Conservation (phyloP, 306 rosid genomes). For the Corylus americana region DNA sequence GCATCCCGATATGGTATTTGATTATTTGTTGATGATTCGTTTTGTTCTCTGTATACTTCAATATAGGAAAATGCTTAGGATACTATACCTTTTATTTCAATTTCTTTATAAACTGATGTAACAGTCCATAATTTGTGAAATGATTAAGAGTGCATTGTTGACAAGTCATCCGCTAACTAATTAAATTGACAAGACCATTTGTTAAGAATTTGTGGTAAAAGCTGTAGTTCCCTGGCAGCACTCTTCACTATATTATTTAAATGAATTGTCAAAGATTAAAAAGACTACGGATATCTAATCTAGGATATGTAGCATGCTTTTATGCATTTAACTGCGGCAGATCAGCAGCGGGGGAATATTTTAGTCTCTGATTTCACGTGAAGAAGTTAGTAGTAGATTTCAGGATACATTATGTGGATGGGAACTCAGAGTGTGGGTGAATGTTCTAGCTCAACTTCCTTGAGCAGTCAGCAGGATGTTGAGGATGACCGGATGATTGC, state of each 20-base stretch:
- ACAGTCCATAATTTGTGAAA: no score
- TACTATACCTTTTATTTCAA: no score
- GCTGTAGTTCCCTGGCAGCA: no score
- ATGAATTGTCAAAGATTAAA: background rate
- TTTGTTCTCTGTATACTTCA: background rate
- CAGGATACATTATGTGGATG: constrained; percentile 36
- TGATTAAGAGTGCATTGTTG: no score
- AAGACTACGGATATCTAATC: background rate
- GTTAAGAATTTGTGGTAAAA: no score
- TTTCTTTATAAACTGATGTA: no score
- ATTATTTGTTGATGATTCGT: background rate
- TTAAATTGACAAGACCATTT: no score
- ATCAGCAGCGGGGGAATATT: constrained; percentile 8
- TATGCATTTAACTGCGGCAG: constrained; percentile 1
- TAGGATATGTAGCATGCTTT: background rate
- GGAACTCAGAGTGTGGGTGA: constrained; percentile 48
- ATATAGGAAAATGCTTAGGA: no score
- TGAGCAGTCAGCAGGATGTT: constrained; percentile 53
- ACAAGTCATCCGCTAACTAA: no score
- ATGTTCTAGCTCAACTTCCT: constrained; percentile 65
- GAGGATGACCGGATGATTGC: constrained; percentile 89
- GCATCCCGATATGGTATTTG: background rate
- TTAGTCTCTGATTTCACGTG: background rate
- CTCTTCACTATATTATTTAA: background rate
- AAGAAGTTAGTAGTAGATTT: constrained; percentile 7